Conservation (phyloP, 225 moss, liverwort and hornwort genomes). For the Pseudisothecium myosuroides region DNA sequence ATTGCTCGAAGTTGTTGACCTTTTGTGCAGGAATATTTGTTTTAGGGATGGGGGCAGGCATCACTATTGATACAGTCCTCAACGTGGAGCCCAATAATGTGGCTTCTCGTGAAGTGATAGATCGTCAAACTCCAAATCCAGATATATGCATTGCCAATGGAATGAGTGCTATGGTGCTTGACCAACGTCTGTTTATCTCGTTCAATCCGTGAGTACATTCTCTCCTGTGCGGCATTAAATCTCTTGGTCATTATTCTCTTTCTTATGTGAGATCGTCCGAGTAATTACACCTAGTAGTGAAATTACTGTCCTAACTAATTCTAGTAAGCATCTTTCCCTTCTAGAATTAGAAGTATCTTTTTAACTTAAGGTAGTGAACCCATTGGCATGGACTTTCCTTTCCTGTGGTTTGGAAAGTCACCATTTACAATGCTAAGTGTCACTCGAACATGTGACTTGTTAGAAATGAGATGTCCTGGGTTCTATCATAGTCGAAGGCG, state of each 20-base stretch:
- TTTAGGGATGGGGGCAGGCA: constrained; percentile 83
- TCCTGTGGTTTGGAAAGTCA: not conserved
- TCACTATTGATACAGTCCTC: constrained; percentile 77
- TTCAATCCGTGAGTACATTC: constrained; percentile 73
- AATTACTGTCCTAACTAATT: not conserved
- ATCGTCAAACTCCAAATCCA: constrained; percentile 94
- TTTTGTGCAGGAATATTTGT: constrained; percentile 67
- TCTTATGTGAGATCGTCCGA: not conserved
- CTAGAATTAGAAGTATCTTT: not conserved
- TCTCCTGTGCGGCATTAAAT: not conserved
- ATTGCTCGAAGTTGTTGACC: not conserved
- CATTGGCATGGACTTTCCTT: not conserved
- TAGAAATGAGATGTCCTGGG: not conserved
- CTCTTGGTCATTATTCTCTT: not conserved
- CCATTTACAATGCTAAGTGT: not conserved
- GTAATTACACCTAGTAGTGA: not conserved
- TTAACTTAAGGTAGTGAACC: not conserved
- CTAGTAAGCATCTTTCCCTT: not conserved
- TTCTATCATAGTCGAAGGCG: not conserved
- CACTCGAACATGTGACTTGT: not conserved
- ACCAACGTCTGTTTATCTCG: constrained; percentile 95
- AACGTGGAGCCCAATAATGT: constrained; percentile 88
- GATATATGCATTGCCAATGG: constrained; percentile 94
- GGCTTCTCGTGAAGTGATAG: constrained; percentile 92
- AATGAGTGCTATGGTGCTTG: constrained; percentile 97